Evolutionary conservation across 306 rosid species (phyloP).

Genomic region (Biancaea sappan): DNA sequence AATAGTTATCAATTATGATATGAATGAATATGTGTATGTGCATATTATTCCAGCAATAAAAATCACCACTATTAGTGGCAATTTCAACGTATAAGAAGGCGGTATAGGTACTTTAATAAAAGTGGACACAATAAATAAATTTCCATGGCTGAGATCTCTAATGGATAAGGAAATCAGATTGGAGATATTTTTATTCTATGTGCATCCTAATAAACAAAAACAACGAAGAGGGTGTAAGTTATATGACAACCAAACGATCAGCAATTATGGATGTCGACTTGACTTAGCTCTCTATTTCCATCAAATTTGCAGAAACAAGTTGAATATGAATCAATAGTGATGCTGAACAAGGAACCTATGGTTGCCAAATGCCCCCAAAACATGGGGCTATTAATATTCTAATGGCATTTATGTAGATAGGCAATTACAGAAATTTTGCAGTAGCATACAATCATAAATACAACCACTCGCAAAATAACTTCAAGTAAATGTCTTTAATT

Average conservation of each 20-base stretch:
- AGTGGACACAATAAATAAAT: not conserved
- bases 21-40: not conserved
- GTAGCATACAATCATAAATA: not conserved
- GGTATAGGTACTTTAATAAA: not conserved
- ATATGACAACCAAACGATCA: not conserved
- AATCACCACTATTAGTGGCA: not conserved
- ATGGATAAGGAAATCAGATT: not conserved
- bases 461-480: not conserved
- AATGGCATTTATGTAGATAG: not conserved
- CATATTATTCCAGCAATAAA: constrained; percentile 7
- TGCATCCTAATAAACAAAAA: not conserved
- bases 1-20: not conserved
- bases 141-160: not conserved
- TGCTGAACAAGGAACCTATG: not conserved
- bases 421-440: not conserved
- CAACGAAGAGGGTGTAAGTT: not conserved
- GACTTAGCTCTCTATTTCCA: not conserved
- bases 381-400: not conserved
- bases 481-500: not conserved
- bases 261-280: not conserved
- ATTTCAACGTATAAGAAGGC: not conserved
- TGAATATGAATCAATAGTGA: not conserved
- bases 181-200: not conserved
- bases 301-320: not conserved
- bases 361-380: constrained; percentile 4